Evolutionary conservation across 805 yeast species (phyloP).

Genomic region (Zygotorulaspora florentina): DNA sequence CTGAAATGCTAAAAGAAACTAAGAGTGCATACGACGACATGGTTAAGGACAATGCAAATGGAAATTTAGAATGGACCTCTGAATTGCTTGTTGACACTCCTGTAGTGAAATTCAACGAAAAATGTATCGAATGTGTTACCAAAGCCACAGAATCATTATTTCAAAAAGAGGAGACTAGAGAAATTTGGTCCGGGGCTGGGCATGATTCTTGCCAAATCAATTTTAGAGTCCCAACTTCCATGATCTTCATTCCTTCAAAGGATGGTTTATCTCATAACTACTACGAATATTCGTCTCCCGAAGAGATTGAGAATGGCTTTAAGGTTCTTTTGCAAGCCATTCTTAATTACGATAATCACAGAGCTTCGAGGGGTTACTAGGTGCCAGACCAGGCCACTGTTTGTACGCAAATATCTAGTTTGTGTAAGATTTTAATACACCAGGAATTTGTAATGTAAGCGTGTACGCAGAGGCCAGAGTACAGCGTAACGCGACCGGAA

Average conservation of each 20-base stretch:
- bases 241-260: conserved; percentile 64
- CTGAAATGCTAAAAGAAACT: conserved; percentile 37
- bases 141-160: conserved; percentile 46
- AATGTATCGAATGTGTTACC: conserved; percentile 45
- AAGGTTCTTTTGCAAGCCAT: conserved; percentile 49
- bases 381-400: no score
- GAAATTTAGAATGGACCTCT: conserved; percentile 26
- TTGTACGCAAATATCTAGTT: no score
- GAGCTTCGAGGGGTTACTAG: conserved; percentile 12
- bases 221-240: conserved; percentile 55
- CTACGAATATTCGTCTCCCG: conserved; percentile 58
- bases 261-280: conserved; percentile 65
- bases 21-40: conserved; percentile 36
- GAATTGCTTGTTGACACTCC: conserved; percentile 44
- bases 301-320: conserved; percentile 55
- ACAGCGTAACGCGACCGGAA: no score
- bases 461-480: no score
- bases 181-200: conserved; percentile 62
- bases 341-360: conserved; percentile 33
- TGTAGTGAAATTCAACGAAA: conserved; percentile 50
- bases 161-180: conserved; percentile 41
- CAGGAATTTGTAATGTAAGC: no score
- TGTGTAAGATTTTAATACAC: no score
- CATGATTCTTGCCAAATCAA: conserved; percentile 62
- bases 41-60: conserved; percentile 24